Conservation (phyloP, 1,284 basidiomycete genomes). For the Austroboletus novae-zelandiae region DNA sequence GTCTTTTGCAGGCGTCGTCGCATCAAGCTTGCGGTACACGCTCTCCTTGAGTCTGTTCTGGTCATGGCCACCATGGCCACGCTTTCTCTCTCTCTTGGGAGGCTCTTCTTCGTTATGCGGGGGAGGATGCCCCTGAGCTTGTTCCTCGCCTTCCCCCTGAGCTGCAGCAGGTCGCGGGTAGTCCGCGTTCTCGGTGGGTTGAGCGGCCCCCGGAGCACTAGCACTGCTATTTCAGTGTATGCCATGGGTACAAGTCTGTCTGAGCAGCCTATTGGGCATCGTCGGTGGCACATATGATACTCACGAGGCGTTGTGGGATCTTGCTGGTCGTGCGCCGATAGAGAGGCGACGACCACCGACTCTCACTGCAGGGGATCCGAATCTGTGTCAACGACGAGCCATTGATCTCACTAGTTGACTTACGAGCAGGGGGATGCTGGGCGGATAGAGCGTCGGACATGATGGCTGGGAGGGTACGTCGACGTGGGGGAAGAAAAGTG, state of each 20-base stretch:
- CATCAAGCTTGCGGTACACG: constrained; percentile 48
- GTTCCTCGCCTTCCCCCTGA: constrained; percentile 41
- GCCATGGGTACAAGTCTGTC: background rate
- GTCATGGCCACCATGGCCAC: constrained; percentile 41
- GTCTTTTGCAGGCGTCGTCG: constrained; percentile 52
- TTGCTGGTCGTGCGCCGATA: constrained; percentile 38
- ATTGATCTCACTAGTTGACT: background rate
- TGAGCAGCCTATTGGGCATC: background rate
- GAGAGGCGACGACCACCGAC: constrained; percentile 65
- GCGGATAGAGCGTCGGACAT: constrained; percentile 25
- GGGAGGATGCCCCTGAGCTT: constrained; percentile 32
- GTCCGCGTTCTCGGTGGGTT: constrained; percentile 41
- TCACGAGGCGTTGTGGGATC: constrained; percentile 39
- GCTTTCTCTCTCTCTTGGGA: constrained; percentile 52
- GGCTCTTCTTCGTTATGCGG: constrained; percentile 52
- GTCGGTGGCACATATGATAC: constrained; percentile 8
- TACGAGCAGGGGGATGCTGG: constrained; percentile 28
- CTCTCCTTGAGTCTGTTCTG: constrained; percentile 51
- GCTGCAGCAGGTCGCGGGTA: constrained; percentile 57
- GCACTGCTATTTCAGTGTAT: constrained; percentile 24
- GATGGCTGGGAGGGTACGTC: background rate
- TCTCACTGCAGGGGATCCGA: constrained; percentile 43
- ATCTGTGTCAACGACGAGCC: background rate
- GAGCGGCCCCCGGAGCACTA: constrained; percentile 23
- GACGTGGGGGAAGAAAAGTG: constrained; percentile 1